Evolutionary conservation across 352 stramenopile species (phyloP), one percentile per base, ranked within the genome.

Genomic region (Pythium biforme): DNA sequence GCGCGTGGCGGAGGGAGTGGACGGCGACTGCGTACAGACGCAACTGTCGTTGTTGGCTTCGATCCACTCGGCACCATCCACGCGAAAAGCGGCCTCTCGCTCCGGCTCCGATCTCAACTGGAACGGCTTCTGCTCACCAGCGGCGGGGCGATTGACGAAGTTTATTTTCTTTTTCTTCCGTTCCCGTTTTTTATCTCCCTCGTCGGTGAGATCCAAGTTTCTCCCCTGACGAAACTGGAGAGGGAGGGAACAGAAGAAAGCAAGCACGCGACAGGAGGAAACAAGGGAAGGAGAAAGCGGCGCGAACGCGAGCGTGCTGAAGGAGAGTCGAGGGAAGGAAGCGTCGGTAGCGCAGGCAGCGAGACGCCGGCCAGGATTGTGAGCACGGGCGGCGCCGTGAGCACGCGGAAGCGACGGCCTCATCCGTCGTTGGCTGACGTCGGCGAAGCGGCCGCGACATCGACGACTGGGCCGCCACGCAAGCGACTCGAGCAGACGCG

Each of bases 351-450:
- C 7, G 31, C 31, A 17, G 17, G 23, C 23, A 17, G 31, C 31
- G 31, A 37, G 40, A 47, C 40, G 40, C 19, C 40, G 40, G 60
- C 26, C 53, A 68, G 34, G 61, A 62, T 68, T 58, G 61, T 43
- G 27, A 54, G 50, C 49, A 43, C 22, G 8, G 34, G 26, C 17
- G 23, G 50, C 45, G 41, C 46, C 50, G 27, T 49, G 52, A 55
- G 19, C 52, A 52, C 51, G 60, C 60, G 43, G 40, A 68, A 68
- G 50, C 61, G 61, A 50, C 61, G 45, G 10, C 41, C 40, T 34
- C 34, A 31, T 51, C 55, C 33, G 25, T 58, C 60, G 14, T 25
- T 8, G n/a, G 22, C 33, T 19, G 31, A 50, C 34, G n/a, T n/a
- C n/a, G 53, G 8, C 25, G 39, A 59, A 43, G 29, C 27, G 23